Evolutionary conservation across 169 alveolate genomes (phyloP).

Genomic region (Plasmodium malariae): DNA sequence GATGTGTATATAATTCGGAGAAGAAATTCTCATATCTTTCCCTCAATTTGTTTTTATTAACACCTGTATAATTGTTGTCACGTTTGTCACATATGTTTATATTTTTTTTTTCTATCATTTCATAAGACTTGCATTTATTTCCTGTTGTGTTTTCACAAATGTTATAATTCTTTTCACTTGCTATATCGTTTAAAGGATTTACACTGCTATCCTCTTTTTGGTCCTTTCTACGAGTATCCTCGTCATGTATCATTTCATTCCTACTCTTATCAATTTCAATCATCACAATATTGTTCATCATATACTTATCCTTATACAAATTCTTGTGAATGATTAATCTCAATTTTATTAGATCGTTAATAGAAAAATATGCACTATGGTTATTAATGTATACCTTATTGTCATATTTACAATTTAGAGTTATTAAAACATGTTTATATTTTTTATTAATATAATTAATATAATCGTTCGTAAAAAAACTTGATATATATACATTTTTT

Average conservation of each 20-base stretch:
- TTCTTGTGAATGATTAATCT: slow-evolving; percentile 51
- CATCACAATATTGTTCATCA: slow-evolving; percentile 1
- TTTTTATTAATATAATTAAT: slow-evolving; percentile 24
- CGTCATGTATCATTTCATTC: background rate
- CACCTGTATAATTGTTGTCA: background rate
- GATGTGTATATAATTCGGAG: slow-evolving; percentile 38
- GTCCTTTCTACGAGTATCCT: background rate
- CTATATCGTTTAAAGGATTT: background rate
- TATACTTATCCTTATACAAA: slow-evolving; percentile 31
- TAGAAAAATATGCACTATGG: slow-evolving; percentile 11
- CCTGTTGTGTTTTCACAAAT: background rate
- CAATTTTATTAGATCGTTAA: slow-evolving; percentile 50
- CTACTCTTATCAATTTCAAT: slow-evolving; percentile 21
- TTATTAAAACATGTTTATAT: slow-evolving; percentile 31
- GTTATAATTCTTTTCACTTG: background rate
- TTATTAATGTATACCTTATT: slow-evolving; percentile 58
- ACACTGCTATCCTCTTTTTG: background rate
- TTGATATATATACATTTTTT: slow-evolving; percentile 45
- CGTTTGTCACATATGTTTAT: background rate
- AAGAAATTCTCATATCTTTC: slow-evolving; percentile 36
- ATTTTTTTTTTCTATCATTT: background rate
- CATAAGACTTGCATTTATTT: background rate
- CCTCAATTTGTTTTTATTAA: background rate
- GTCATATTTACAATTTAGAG: slow-evolving; percentile 36
- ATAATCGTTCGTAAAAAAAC: slow-evolving; percentile 40